Percentiles rank a stretch among this genome's conserved stretches.
These are phyloP conservation scores for Alternaria ventricosa DNA, from an alignment of 2,329 filamentous ascomycete species.

Conservation along the genomic window DNA sequence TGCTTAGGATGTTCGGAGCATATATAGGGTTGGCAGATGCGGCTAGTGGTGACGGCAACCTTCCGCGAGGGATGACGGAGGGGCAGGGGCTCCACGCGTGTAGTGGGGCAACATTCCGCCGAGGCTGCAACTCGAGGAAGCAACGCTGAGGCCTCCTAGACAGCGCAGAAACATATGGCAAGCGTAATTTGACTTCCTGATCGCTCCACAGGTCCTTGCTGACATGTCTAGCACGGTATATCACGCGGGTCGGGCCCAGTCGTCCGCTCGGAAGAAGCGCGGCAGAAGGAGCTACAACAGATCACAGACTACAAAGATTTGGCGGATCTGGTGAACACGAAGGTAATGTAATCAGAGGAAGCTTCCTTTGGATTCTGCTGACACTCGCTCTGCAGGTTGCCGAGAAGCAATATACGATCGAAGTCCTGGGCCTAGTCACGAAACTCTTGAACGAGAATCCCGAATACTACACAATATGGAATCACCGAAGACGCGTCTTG, in stretches of 20 bases:
- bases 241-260: slow-evolving; percentile 65
- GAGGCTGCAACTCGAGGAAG: slow-evolving; percentile 24
- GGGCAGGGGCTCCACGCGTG: slow-evolving; percentile 32
- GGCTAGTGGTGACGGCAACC: slow-evolving; percentile 17
- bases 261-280: slow-evolving; percentile 71
- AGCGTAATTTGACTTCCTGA: slow-evolving; percentile 42
- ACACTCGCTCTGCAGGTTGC: slow-evolving; percentile 44
- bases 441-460: slow-evolving; percentile 78
- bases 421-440: slow-evolving; percentile 72
- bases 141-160: slow-evolving; percentile 10
- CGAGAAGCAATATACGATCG: slow-evolving; percentile 57
- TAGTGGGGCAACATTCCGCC: slow-evolving; percentile 39
- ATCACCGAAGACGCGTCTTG: slow-evolving; percentile 77
- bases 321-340: slow-evolving; percentile 70
- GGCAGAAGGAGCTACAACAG: slow-evolving; percentile 73
- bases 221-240: slow-evolving; percentile 76
- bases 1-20: slow-evolving; percentile 27
- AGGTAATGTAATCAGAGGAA: slow-evolving; percentile 54
- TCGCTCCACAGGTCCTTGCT: slow-evolving; percentile 8
- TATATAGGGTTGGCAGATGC: slow-evolving; percentile 13
- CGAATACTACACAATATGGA: slow-evolving; percentile 92
- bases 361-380: neutral
- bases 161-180: slow-evolving; percentile 42
- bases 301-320: slow-evolving; percentile 78
- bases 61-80: slow-evolving; percentile 24